phyloP scores from a whole-genome alignment of 495 filamentous ascomycete genomes.

The Immersiella caudata region DNA sequence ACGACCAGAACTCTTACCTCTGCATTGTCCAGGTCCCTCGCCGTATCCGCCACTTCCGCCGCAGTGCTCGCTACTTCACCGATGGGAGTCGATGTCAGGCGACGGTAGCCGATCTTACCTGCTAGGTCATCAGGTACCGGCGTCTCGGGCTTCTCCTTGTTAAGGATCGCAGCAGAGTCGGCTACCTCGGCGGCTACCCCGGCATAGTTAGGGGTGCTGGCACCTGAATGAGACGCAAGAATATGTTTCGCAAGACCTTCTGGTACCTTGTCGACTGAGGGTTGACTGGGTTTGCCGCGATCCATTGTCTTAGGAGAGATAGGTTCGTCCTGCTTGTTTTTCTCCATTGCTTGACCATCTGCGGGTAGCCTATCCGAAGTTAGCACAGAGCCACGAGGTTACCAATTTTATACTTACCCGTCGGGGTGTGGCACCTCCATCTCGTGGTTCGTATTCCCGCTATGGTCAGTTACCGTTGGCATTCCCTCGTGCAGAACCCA shows the following conservation, averaged over 20 bases:
- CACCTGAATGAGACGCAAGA: not conserved
- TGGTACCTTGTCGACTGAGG: slow-evolving; percentile 15
- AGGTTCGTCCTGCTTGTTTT: not conserved
- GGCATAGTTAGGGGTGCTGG: slow-evolving; percentile 30
- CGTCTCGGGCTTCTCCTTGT: slow-evolving; percentile 36
- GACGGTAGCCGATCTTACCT: slow-evolving; percentile 34
- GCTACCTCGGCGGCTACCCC: slow-evolving; percentile 45
- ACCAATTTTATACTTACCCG: slow-evolving; percentile 16
- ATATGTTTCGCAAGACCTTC: slow-evolving; percentile 11
- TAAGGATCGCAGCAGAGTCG: slow-evolving; percentile 44
- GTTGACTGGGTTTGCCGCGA: not conserved
- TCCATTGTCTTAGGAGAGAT: slow-evolving; percentile 13
- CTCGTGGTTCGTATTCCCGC: slow-evolving; percentile 63
- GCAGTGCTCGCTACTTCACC: slow-evolving; percentile 46
- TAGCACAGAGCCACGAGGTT: not conserved
- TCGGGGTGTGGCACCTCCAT: slow-evolving; percentile 42
- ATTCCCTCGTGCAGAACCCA: slow-evolving; percentile 64
- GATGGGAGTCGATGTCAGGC: slow-evolving; percentile 40
- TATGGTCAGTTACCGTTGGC: slow-evolving; percentile 56
- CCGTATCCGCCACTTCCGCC: slow-evolving; percentile 53
- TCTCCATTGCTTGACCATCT: not conserved
- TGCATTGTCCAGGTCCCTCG: slow-evolving; percentile 36
- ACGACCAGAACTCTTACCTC: slow-evolving; percentile 32
- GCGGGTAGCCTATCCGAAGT: not conserved
- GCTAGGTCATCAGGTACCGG: slow-evolving; percentile 35